Conservation (phyloP, 1,284 basidiomycete genomes). For the Heliocybe sulcata region DNA sequence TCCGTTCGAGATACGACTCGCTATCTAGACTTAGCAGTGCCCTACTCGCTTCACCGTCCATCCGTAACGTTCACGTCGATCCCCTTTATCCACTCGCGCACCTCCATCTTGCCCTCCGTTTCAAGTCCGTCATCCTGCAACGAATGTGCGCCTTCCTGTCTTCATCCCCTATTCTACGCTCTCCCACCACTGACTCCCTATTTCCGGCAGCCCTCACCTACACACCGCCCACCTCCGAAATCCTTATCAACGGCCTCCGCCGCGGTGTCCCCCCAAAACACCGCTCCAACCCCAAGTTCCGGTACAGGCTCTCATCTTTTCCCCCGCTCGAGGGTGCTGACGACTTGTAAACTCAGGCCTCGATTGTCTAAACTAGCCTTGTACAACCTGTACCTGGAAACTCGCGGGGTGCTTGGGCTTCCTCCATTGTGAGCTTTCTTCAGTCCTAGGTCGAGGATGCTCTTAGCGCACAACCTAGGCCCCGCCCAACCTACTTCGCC, state of each 20-base stretch:
- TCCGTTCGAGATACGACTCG: background rate
- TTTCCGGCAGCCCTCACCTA: too few relatives aligned
- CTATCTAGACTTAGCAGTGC: slow-evolving; percentile 31
- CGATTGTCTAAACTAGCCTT: slow-evolving; percentile 23
- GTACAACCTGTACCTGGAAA: slow-evolving; percentile 15
- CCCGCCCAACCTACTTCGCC: slow-evolving; percentile 1
- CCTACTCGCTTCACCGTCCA: slow-evolving; percentile 42
- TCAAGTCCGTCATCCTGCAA: slow-evolving; percentile 43
- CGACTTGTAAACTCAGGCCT: slow-evolving; percentile 16
- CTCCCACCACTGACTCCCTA: background rate
- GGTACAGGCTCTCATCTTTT: slow-evolving; percentile 31
- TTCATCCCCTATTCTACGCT: slow-evolving; percentile 1
- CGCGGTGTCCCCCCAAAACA: slow-evolving; percentile 71
- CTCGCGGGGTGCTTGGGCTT: slow-evolving; percentile 1
- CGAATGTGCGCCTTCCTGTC: slow-evolving; percentile 44
- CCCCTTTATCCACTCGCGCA: slow-evolving; percentile 55
- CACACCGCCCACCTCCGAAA: slow-evolving; percentile 40
- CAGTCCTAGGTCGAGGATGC: background rate
- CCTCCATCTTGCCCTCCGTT: slow-evolving; percentile 20
- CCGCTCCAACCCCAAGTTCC: slow-evolving; percentile 49
- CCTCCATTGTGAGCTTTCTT: background rate
- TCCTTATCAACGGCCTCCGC: slow-evolving; percentile 70
- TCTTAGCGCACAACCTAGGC: background rate
- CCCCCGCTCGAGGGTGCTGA: background rate
- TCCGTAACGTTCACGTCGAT: slow-evolving; percentile 47